phyloP scores from a whole-genome alignment of 2,329 filamentous ascomycete genomes.

The Cordyceps cateniannulata region DNA sequence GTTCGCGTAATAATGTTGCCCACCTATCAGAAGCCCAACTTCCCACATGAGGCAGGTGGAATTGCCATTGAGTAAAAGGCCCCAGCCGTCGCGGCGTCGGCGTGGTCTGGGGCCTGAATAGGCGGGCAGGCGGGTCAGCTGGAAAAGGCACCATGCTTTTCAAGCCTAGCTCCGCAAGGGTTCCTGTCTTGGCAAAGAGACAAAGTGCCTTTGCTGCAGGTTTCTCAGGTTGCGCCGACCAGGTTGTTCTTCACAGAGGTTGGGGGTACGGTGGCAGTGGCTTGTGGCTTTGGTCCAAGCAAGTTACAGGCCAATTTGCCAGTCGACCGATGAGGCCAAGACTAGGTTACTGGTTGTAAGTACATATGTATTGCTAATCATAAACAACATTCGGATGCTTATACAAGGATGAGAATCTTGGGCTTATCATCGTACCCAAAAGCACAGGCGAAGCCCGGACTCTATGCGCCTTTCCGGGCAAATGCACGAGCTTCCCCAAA shows the following conservation, averaged over 20 bases:
- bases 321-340: not conserved
- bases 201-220: not conserved
- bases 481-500: not conserved
- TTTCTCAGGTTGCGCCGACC: not conserved
- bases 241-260: not conserved
- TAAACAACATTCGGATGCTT: not conserved
- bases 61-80: not conserved
- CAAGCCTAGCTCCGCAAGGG: constrained; percentile 5
- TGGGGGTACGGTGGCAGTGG: not conserved
- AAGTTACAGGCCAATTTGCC: not conserved
- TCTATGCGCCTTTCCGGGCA: not conserved
- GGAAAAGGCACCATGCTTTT: constrained; percentile 12
- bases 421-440: not conserved
- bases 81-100: constrained; percentile 1
- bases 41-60: constrained; percentile 25
- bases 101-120: constrained; percentile 9
- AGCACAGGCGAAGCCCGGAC: not conserved
- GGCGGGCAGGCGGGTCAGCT: constrained; percentile 14
- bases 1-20: constrained; percentile 11
- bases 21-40: constrained; percentile 22
- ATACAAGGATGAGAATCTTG: not conserved
- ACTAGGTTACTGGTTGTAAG: not conserved
- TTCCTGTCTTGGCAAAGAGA: not conserved
- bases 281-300: not conserved
- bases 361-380: not conserved